Evolutionary conservation across 2,329 filamentous ascomycete genomes (phyloP), one percentile per base, ranked within the genome.

Genomic region (Exophiala lecanii-corni): DNA sequence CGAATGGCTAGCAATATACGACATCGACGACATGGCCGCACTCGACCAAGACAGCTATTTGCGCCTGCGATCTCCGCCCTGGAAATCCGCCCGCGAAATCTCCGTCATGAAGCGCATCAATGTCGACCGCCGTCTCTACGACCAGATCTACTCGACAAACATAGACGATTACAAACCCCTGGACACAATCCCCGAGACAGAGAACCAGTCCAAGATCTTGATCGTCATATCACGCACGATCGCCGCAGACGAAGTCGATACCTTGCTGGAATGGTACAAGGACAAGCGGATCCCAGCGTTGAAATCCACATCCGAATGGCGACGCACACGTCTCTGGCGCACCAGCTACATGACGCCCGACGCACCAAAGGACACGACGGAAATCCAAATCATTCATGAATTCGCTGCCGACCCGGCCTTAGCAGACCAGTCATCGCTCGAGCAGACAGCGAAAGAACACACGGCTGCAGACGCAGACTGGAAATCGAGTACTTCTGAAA

Each of bases 41-140:
- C 72, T 94, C 59, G 77, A 79, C 38, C 79, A 81, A 36, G 76
- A 83, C 39, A 75, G 80, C 2, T 94, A 94, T 67, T 78, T 71
- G 39, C 64, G 62, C 43, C 62, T 73, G 16, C 68, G 49, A 57
- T 61, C 51, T 44, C 54, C 74, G 63, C 41, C 71, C 64, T 31
- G 74, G 17, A 78, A 79, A 54, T 79, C 71, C 30, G 73, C 75
- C 53, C 65, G 79, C 4, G 79, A 82, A 55, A 73, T 74, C 30
- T 72, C 75, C 15, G 78, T 76, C 3, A 82, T 80, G 75, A 62
- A 75, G 64, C 67, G 84, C 49, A 75, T 86, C 61, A 77, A 78
- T 38, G 82, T 94, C 25, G 76, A 79, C 56, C 73, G 88, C 41
- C 70, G 72, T 28, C 6, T 37, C 59, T 71, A 78, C 53, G 70